These are phyloP conservation scores for Taphrina betulina DNA, from an alignment of 1,139 yeast species.

Conservation along the genomic window DNA sequence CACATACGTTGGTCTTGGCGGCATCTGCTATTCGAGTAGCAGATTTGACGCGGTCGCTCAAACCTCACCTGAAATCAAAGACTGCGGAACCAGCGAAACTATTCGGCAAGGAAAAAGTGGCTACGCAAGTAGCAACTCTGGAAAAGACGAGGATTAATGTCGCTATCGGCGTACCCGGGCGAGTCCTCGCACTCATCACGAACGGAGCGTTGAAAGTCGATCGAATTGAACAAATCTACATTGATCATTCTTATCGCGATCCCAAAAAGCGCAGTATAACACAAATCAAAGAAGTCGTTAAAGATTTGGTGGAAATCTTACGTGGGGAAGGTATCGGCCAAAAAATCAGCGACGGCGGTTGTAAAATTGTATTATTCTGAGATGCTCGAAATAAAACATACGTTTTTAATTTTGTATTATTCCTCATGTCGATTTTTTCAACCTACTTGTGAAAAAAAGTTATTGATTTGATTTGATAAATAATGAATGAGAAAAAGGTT, in stretches of 20 bases:
- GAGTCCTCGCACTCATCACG: slow-evolving; percentile 5
- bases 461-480: too few species aligned
- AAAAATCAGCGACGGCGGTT: slow-evolving; percentile 2
- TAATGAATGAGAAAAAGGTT: neutral
- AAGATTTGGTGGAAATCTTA: slow-evolving; percentile 3
- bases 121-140: slow-evolving; percentile 4
- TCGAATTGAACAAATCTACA: slow-evolving; percentile 18
- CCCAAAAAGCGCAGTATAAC: slow-evolving; percentile 20
- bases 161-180: slow-evolving; percentile 29
- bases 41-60: slow-evolving; percentile 18
- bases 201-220: slow-evolving; percentile 12
- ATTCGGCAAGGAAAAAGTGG: slow-evolving; percentile 21
- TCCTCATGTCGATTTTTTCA: too few species aligned
- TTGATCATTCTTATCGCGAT: slow-evolving; percentile 21
- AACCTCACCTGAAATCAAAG: neutral
- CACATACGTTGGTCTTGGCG: slow-evolving; percentile 20
- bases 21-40: slow-evolving; percentile 31
- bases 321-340: neutral
- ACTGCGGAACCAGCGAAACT: slow-evolving; percentile 7
- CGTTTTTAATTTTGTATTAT: too few species aligned
- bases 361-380: slow-evolving; percentile 8
- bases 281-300: slow-evolving; percentile 16
- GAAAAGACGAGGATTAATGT: slow-evolving; percentile 9
- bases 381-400: too few species aligned
- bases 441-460: too few species aligned